Percentiles rank a stretch among this genome's conserved stretches.
Conservation (phyloP, 768 basidiomycete genomes). For the Suillus cothurnatus region DNA sequence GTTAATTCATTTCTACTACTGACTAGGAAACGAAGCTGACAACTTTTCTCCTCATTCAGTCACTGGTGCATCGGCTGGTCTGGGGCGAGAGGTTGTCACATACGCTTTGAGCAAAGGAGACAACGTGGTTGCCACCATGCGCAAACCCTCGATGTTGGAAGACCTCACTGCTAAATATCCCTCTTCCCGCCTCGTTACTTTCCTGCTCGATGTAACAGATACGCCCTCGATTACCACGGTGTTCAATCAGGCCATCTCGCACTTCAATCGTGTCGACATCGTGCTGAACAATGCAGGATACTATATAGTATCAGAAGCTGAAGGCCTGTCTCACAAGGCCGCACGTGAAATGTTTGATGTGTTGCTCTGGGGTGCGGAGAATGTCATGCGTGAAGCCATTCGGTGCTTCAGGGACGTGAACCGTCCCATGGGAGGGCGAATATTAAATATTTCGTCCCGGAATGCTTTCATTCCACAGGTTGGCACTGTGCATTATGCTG, state of each 20-base stretch:
- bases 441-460: slow-evolving; percentile 37
- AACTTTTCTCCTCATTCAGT: slow-evolving; percentile 27
- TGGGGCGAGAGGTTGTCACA: slow-evolving; percentile 40
- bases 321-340: slow-evolving; percentile 82
- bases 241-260: slow-evolving; percentile 35
- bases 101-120: slow-evolving; percentile 39
- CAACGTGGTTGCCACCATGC: slow-evolving; percentile 46
- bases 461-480: slow-evolving; percentile 25
- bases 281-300: slow-evolving; percentile 48
- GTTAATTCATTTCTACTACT: slow-evolving; percentile 12
- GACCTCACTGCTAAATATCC: slow-evolving; percentile 34
- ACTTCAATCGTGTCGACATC: slow-evolving; percentile 45
- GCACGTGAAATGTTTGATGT: slow-evolving; percentile 57
- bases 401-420: slow-evolving; percentile 40
- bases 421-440: slow-evolving; percentile 33
- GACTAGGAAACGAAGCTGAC: background rate
- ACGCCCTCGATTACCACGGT: slow-evolving; percentile 34
- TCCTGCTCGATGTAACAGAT: slow-evolving; percentile 45
- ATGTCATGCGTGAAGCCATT: slow-evolving; percentile 36
- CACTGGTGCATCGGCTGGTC: slow-evolving; percentile 43
- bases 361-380: slow-evolving; percentile 35
- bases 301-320: slow-evolving; percentile 54
- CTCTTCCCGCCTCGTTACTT: slow-evolving; percentile 36
- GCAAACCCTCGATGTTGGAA: slow-evolving; percentile 38
- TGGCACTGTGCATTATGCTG: slow-evolving; percentile 25